These are phyloP conservation scores for Barnettozyma siamensis DNA, from an alignment of 805 yeast genomes.

Conservation along the genomic window DNA sequence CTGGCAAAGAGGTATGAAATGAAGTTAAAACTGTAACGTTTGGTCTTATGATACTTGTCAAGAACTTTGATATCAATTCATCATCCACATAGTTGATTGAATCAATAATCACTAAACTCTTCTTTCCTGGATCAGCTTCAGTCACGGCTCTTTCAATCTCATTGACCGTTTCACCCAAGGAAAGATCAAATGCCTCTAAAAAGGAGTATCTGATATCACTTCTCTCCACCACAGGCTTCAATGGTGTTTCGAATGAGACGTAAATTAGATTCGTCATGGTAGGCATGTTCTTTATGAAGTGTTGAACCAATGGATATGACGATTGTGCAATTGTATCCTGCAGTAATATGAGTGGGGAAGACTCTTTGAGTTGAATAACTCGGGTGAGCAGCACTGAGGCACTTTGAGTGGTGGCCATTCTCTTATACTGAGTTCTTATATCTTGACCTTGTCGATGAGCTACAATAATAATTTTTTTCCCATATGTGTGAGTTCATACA, in stretches of 20 bases:
- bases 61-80: slow-evolving; percentile 41
- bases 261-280: slow-evolving; percentile 37
- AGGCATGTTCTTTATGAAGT: slow-evolving; percentile 42
- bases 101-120: slow-evolving; percentile 53
- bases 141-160: slow-evolving; percentile 9
- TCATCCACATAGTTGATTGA: slow-evolving; percentile 55
- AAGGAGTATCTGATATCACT: slow-evolving; percentile 25
- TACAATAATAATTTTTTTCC: too few species aligned
- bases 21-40: slow-evolving; percentile 40
- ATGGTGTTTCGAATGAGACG: slow-evolving; percentile 64
- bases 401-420: slow-evolving; percentile 33
- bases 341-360: slow-evolving; percentile 64
- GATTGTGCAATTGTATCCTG: slow-evolving; percentile 71
- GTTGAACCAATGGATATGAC: slow-evolving; percentile 48
- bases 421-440: too few species aligned
- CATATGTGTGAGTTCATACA: too few species aligned
- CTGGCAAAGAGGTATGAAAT: slow-evolving; percentile 40
- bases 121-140: slow-evolving; percentile 16
- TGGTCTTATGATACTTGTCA: slow-evolving; percentile 46
- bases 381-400: slow-evolving; percentile 60
- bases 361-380: slow-evolving; percentile 63
- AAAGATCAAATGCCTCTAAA: slow-evolving; percentile 36
- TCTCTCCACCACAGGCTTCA: slow-evolving; percentile 42
- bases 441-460: too few species aligned
- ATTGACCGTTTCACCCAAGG: slow-evolving; percentile 25